Evolutionary conservation across 1,284 basidiomycete genomes (phyloP).

Genomic region (Mycosarcoma maydis): DNA sequence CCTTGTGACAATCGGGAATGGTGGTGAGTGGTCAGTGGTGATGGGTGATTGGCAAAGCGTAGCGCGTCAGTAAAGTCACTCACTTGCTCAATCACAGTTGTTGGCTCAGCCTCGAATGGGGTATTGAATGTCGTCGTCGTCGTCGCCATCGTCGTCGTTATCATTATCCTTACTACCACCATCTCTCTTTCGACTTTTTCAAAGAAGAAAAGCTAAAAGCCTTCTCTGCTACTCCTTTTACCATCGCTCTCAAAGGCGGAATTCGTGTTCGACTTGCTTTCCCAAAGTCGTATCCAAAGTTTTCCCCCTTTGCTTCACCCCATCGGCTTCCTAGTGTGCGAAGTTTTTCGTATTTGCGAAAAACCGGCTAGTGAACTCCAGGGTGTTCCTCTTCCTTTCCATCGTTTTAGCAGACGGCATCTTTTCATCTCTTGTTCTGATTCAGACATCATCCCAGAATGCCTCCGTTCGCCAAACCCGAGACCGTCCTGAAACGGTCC

Average conservation of each 20-base stretch:
- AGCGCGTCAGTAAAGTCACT: too few species aligned
- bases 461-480: conserved; percentile 89
- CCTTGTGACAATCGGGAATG: not conserved
- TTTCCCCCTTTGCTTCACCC: conserved; percentile 43
- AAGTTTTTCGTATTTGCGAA: conserved; percentile 18
- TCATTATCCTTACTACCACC: too few species aligned
- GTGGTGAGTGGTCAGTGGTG: too few species aligned
- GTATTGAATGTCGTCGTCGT: too few species aligned
- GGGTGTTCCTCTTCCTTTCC: conserved; percentile 14
- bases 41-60: too few species aligned
- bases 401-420: conserved; percentile 43
- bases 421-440: too few species aligned
- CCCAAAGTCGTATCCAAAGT: conserved; percentile 21
- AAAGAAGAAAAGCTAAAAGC: too few species aligned
- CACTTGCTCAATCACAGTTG: too few species aligned
- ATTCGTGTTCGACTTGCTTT: conserved; percentile 24
- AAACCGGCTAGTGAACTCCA: conserved; percentile 49
- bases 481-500: conserved; percentile 86
- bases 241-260: conserved; percentile 14
- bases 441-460: conserved; percentile 32
- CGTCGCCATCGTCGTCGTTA: too few species aligned
- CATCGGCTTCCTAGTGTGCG: conserved; percentile 48
- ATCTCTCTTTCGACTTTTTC: conserved; percentile 16
- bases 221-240: conserved; percentile 42
- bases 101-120: not conserved